Base-by-base conservation (phyloP, 768 basidiomycete species). In the Tricholoma sp. region DNA sequence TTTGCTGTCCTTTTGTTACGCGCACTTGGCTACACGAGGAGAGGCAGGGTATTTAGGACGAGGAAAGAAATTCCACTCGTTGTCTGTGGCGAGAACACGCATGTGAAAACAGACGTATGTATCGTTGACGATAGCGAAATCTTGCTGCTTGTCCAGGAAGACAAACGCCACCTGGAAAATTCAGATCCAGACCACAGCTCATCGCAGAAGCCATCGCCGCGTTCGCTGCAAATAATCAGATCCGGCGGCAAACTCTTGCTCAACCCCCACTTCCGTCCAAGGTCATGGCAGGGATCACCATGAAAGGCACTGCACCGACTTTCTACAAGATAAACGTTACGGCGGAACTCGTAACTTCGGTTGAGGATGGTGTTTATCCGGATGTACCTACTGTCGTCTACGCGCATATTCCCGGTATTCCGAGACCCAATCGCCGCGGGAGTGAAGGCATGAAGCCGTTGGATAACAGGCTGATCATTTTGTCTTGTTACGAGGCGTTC, bases 401-500 rank as follows among this genome's bases (percentile, higher is more conserved):
- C 37, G 57, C 60, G 0, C 39, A 55, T 20, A 53, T 68, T 29
- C 63, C 64, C 11, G 41, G 59, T 47, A 65, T 66, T 34, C 36
- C 31, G 6, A 41, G n/a, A 18, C 39, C 39, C n/a, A 41, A 17
- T 57, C 53, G 58, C 34, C 60, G 67, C 15, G 45, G 42, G 33
- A 63, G 57, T 52, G 63, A 70, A 53, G 69, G 69, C 18, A 71
- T 72, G 70, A 68, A 66, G 51, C 69, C 69, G 28, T 52, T 71
- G 51, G 67, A 70, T 45, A 69, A 65, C 50, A 61, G 71, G 56
- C 47, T 49, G 6, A 48, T 55, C 18, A 66, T 71, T 32, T 50
- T 71, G 55, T 57, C 17, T 1, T 72, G 70, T 54, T 72, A 61
- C 57, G 67, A 73, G 55, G 71, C 70, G n/a, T 71, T 73, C 59